These are phyloP conservation scores for Usnea hakonensis DNA, from an alignment of 495 filamentous ascomycete genomes.

Conservation along the genomic window DNA sequence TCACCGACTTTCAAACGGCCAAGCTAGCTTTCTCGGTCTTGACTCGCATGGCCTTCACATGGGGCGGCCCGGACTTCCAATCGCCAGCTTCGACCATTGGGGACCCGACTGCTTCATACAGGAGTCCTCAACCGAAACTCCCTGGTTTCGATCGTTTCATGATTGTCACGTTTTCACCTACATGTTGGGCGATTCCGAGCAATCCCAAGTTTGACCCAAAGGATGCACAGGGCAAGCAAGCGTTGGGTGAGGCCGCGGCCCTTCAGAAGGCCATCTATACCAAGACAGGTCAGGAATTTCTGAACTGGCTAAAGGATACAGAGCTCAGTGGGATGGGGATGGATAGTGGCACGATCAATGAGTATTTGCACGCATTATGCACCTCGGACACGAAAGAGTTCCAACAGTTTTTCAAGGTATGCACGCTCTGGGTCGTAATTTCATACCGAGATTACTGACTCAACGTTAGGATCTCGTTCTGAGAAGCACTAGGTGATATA, in stretches of 20 bases:
- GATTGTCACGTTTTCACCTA: slow-evolving; percentile 75
- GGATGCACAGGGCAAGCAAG: slow-evolving; percentile 78
- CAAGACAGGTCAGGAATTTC: slow-evolving; percentile 67
- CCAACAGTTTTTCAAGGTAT: slow-evolving; percentile 46
- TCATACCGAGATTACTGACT: neutral
- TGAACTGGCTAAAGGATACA: slow-evolving; percentile 44
- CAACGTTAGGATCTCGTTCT: slow-evolving; percentile 19
- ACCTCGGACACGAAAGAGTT: slow-evolving; percentile 46
- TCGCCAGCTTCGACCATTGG: slow-evolving; percentile 37
- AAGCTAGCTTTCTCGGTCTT: slow-evolving; percentile 80
- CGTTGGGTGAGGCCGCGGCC: slow-evolving; percentile 72
- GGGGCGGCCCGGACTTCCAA: slow-evolving; percentile 75
- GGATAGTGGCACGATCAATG: slow-evolving; percentile 42
- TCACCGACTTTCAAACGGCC: slow-evolving; percentile 65
- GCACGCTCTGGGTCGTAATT: neutral
- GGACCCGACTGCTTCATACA: slow-evolving; percentile 25
- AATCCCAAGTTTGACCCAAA: slow-evolving; percentile 68
- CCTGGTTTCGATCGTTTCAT: slow-evolving; percentile 91
- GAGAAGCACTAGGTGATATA: slow-evolving; percentile 18
- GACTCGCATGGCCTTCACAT: slow-evolving; percentile 65
- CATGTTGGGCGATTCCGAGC: slow-evolving; percentile 78
- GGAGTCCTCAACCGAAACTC: slow-evolving; percentile 46
- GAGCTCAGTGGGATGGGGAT: slow-evolving; percentile 50
- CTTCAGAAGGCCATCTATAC: slow-evolving; percentile 80
- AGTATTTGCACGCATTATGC: slow-evolving; percentile 48